Percentiles rank a stretch among this genome's conserved stretches.
Evolutionary conservation across 2,329 filamentous ascomycete species (phyloP).

Genomic region (Neurospora sp.): DNA sequence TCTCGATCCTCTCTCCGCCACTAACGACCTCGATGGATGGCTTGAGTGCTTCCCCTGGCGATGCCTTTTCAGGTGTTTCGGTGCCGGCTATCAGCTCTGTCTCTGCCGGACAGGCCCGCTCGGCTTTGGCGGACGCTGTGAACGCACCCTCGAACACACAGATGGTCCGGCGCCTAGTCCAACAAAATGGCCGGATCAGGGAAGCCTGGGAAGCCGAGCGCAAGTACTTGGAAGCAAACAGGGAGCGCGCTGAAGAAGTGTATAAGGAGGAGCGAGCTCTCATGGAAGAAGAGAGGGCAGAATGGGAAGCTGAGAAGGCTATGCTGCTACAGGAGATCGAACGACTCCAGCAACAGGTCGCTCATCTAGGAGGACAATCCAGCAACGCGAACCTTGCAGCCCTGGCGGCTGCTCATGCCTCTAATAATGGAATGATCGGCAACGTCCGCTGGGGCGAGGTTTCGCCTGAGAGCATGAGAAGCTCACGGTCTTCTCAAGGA

Average conservation of each 20-base stretch:
- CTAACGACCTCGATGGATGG: neutral
- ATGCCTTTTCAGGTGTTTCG: neutral
- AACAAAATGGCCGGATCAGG: constrained; percentile 32
- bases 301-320: constrained; percentile 36
- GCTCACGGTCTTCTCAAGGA: constrained; percentile 16
- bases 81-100: constrained; percentile 4
- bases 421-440: constrained; percentile 4
- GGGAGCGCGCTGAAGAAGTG: constrained; percentile 43
- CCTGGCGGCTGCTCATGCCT: constrained; percentile 8
- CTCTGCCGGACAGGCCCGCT: constrained; percentile 18
- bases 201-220: constrained; percentile 45
- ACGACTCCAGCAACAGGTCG: constrained; percentile 29
- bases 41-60: neutral
- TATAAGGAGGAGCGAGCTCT: constrained; percentile 43
- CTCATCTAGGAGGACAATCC: constrained; percentile 6
- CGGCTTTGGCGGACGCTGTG: constrained; percentile 20
- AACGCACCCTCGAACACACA: constrained; percentile 21
- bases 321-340: constrained; percentile 31
- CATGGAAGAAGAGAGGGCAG: constrained; percentile 40
- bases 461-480: constrained; percentile 15
- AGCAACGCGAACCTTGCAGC: constrained; percentile 10
- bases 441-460: constrained; percentile 10
- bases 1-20: constrained; percentile 15
- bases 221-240: constrained; percentile 42
- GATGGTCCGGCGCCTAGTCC: constrained; percentile 30